These are phyloP conservation scores for Haematococcus sp. DNA, from an alignment of 139 green algal species.

Conservation along the genomic window DNA sequence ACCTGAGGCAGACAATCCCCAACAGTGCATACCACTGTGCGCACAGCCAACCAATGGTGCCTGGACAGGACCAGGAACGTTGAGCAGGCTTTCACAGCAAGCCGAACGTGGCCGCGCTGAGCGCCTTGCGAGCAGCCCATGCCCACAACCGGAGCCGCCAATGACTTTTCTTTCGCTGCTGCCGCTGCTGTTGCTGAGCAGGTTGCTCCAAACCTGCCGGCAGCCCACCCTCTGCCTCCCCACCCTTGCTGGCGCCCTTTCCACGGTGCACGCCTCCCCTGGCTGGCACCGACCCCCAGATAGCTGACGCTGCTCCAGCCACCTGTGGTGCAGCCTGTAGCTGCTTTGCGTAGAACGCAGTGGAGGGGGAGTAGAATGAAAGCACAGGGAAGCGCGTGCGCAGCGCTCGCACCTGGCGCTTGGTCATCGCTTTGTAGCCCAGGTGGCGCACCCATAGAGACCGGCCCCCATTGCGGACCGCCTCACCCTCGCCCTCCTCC, in stretches of 20 bases:
- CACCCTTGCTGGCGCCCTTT: neutral
- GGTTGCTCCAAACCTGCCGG: too few species aligned
- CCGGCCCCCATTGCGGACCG: too few species aligned
- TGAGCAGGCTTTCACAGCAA: neutral
- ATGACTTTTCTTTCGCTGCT: neutral
- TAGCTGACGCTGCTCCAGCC: neutral
- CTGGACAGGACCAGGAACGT: too few species aligned
- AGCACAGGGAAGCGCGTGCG: neutral
- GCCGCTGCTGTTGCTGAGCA: neutral
- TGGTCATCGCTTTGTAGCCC: constrained; percentile 1
- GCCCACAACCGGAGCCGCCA: neutral
- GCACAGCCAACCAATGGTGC: too few species aligned
- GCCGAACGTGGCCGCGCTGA: neutral
- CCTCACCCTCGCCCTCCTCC: too few species aligned
- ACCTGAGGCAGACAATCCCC: too few species aligned
- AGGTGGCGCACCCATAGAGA: neutral
- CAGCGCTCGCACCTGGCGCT: neutral
- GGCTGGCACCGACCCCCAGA: neutral
- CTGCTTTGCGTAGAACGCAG: neutral
- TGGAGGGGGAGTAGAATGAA: neutral
- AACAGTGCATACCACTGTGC: too few species aligned
- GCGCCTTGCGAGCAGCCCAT: neutral
- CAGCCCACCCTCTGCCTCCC: neutral
- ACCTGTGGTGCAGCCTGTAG: neutral
- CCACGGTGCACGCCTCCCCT: neutral